Evolutionary conservation across 306 rosid genomes (phyloP).

Genomic region (Pyrus bretschneideri): DNA sequence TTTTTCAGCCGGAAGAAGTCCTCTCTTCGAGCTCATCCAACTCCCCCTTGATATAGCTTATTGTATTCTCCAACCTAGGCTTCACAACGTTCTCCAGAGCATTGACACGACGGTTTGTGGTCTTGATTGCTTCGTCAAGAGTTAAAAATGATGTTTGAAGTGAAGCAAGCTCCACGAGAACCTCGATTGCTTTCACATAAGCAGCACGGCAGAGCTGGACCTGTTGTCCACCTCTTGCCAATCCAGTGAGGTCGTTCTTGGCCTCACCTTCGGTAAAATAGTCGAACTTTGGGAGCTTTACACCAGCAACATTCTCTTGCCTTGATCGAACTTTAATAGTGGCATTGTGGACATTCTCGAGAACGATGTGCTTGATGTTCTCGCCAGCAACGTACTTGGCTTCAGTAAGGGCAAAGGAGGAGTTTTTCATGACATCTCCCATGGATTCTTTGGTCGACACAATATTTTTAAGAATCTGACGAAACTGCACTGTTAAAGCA

Average conservation of each 20-base stretch:
- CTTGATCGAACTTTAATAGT: constrained; percentile 74
- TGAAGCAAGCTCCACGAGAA: constrained; percentile 94
- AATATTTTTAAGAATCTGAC: constrained; percentile 80
- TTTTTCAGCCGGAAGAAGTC: constrained; percentile 95
- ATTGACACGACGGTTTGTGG: constrained; percentile 89
- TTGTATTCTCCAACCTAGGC: constrained; percentile 83
- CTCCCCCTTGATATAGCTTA: constrained; percentile 79
- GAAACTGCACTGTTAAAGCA: constrained; percentile 83
- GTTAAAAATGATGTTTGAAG: constrained; percentile 93
- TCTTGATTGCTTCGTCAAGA: constrained; percentile 87
- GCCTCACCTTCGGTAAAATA: constrained; percentile 57
- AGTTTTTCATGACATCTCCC: constrained; percentile 88
- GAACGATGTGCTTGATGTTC: constrained; percentile 76
- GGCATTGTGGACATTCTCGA: constrained; percentile 77
- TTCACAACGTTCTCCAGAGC: constrained; percentile 89
- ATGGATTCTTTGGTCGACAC: constrained; percentile 87
- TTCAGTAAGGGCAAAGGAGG: constrained; percentile 81
- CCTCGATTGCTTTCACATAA: constrained; percentile 81
- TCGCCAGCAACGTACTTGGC: constrained; percentile 96
- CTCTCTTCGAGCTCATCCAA: constrained; percentile 95
- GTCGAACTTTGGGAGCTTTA: constrained; percentile 82
- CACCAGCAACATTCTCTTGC: constrained; percentile 86
- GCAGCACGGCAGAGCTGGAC: constrained; percentile 84
- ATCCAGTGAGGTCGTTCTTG: constrained; percentile 88
- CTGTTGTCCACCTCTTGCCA: constrained; percentile 95